Evolutionary conservation across 1,284 basidiomycete genomes (phyloP).

Genomic region (Ustilago trichophora): DNA sequence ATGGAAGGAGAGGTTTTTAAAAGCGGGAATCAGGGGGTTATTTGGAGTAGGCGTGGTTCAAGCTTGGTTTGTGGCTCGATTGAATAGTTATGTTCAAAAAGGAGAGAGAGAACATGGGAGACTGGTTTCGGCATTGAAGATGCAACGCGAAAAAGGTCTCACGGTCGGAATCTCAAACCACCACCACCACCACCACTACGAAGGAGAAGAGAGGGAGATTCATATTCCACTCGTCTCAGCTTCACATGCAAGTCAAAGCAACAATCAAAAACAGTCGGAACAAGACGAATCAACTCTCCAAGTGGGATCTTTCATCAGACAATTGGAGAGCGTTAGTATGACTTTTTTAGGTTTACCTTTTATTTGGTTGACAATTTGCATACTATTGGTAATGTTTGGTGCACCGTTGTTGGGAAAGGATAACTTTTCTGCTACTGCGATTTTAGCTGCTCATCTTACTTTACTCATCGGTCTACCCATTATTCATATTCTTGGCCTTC

Average conservation of each 20-base stretch:
- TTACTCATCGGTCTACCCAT: slow-evolving; percentile 16
- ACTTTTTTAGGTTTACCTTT: slow-evolving; percentile 14
- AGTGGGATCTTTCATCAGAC: slow-evolving; percentile 17
- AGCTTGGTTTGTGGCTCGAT: slow-evolving; percentile 25
- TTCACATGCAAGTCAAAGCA: no score
- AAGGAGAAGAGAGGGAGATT: no score
- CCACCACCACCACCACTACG: no score
- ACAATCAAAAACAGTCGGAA: no score
- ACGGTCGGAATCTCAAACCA: no score
- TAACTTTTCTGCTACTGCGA: neutral
- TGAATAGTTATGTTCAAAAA: slow-evolving; percentile 13
- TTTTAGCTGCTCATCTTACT: slow-evolving; percentile 9
- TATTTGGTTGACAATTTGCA: neutral
- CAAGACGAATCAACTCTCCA: no score
- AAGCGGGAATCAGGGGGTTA: slow-evolving; percentile 5
- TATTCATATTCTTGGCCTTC: slow-evolving; percentile 15
- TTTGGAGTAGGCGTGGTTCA: slow-evolving; percentile 28
- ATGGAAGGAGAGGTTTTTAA: slow-evolving; percentile 11
- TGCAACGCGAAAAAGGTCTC: neutral
- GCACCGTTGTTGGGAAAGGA: no score
- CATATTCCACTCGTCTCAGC: no score
- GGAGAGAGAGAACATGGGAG: neutral
- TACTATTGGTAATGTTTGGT: neutral
- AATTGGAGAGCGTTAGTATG: slow-evolving; percentile 15
- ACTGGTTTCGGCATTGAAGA: neutral